phyloP scores from a whole-genome alignment of 371 early-diverging fungal genomes.

The Mortierella sp. region DNA sequence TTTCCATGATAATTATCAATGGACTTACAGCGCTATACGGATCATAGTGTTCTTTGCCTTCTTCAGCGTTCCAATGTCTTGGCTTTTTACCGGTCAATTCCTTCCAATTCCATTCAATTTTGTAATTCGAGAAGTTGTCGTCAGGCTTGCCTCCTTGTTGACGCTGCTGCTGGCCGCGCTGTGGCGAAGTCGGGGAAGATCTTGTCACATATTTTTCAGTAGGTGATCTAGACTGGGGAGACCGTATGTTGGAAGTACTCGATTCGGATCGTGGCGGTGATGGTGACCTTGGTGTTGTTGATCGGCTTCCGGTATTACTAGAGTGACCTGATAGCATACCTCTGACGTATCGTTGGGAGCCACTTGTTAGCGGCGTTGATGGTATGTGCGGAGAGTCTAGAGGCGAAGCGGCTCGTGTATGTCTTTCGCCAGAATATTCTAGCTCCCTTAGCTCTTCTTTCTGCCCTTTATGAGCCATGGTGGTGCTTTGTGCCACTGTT shows the following conservation, averaged over 20 bases:
- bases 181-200: neutral
- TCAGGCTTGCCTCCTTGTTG: conserved; percentile 21
- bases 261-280: conserved; percentile 41
- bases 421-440: conserved; percentile 46
- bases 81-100: conserved; percentile 52
- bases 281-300: conserved; percentile 42
- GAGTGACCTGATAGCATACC: conserved; percentile 34
- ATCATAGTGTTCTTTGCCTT: conserved; percentile 45
- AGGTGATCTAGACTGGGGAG: conserved; percentile 15
- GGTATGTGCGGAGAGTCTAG: conserved; percentile 49
- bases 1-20: no score
- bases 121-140: conserved; percentile 46
- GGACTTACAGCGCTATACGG: conserved; percentile 53
- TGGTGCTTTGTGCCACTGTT: conserved; percentile 5
- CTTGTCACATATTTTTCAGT: conserved; percentile 1
- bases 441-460: conserved; percentile 60
- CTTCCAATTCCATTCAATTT: conserved; percentile 54
- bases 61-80: conserved; percentile 50
- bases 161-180: neutral
- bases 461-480: conserved; percentile 55
- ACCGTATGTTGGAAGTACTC: conserved; percentile 25
- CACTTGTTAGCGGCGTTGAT: conserved; percentile 30
- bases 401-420: conserved; percentile 31
- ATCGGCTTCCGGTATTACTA: conserved; percentile 37
- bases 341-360: conserved; percentile 17